Conservation (phyloP, 2,329 filamentous ascomycete species). For the Neodidymelliopsis sp. region DNA sequence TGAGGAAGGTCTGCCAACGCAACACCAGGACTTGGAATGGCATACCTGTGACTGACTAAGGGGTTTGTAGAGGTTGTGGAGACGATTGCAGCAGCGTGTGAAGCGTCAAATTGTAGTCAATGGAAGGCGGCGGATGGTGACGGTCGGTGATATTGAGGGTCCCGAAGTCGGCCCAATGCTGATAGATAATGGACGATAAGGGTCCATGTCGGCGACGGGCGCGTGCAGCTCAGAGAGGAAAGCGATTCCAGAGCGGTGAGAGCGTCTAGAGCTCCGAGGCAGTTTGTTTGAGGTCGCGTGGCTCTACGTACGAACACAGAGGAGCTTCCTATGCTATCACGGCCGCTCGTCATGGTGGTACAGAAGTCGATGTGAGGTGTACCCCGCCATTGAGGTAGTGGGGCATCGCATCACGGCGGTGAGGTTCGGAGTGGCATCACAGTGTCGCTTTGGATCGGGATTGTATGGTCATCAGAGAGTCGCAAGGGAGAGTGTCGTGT, state of each 20-base stretch:
- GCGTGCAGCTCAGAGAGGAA: slow-evolving; percentile 1
- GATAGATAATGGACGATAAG: slow-evolving; percentile 44
- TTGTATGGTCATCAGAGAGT: slow-evolving; percentile 9
- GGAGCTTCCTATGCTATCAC: neutral
- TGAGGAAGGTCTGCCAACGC: slow-evolving; percentile 19
- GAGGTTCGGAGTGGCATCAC: slow-evolving; percentile 23
- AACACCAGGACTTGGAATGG: neutral
- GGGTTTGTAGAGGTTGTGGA: neutral
- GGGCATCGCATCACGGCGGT: slow-evolving; percentile 15
- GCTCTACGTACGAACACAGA: neutral
- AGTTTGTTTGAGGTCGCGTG: neutral
- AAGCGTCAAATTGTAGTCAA: slow-evolving; percentile 17
- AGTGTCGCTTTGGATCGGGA: slow-evolving; percentile 21
- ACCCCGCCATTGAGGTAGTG: slow-evolving; percentile 34
- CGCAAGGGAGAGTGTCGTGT: slow-evolving; percentile 1
- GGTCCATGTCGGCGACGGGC: slow-evolving; percentile 15
- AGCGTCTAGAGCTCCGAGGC: neutral
- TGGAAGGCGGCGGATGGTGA: slow-evolving; percentile 24
- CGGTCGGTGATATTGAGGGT: slow-evolving; percentile 18
- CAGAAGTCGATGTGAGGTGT: slow-evolving; percentile 3
- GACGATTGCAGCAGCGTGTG: slow-evolving; percentile 1
- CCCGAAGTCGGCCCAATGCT: slow-evolving; percentile 42
- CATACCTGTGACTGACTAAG: slow-evolving; percentile 10
- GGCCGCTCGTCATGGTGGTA: neutral
- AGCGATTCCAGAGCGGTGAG: slow-evolving; percentile 14